Evolutionary conservation across 192 early-diverging fungal genomes (phyloP).

Genomic region (Podila epicladia): DNA sequence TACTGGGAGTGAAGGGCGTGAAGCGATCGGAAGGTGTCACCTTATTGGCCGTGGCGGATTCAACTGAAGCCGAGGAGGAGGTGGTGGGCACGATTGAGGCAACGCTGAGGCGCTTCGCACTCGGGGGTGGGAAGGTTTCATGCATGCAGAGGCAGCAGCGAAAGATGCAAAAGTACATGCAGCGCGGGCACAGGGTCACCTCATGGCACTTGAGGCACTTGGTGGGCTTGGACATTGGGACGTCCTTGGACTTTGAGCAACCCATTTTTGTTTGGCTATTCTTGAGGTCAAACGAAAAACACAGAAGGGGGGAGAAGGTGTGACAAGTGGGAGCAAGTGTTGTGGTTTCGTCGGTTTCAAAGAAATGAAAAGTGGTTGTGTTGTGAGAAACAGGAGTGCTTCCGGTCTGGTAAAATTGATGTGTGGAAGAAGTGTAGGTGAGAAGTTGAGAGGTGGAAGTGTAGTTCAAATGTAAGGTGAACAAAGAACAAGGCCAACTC

Average conservation of each 20-base stretch:
- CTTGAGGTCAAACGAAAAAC: background rate
- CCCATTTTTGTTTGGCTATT: background rate
- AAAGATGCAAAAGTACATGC: background rate
- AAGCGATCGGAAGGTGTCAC: background rate
- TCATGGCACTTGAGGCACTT: background rate
- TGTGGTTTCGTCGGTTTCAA: too few relatives aligned
- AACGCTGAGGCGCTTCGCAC: background rate
- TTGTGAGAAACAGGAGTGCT: too few relatives aligned
- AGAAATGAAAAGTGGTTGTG: too few relatives aligned
- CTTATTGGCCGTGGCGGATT: too few relatives aligned
- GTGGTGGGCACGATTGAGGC: background rate
- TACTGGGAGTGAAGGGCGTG: background rate
- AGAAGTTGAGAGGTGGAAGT: too few relatives aligned
- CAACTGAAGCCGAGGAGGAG: too few relatives aligned
- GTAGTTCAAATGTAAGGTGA: too few relatives aligned
- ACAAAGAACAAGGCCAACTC: too few relatives aligned
- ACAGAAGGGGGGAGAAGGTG: too few relatives aligned
- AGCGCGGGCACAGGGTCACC: background rate
- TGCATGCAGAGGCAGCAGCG: background rate
- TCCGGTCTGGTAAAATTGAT: too few relatives aligned
- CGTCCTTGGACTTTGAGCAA: background rate
- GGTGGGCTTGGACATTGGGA: background rate
- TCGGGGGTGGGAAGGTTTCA: background rate
- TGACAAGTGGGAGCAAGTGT: too few relatives aligned
- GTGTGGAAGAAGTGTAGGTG: too few relatives aligned